Base-by-base conservation (phyloP, 2,329 filamentous ascomycete species). In the Phialophora chinensis region DNA sequence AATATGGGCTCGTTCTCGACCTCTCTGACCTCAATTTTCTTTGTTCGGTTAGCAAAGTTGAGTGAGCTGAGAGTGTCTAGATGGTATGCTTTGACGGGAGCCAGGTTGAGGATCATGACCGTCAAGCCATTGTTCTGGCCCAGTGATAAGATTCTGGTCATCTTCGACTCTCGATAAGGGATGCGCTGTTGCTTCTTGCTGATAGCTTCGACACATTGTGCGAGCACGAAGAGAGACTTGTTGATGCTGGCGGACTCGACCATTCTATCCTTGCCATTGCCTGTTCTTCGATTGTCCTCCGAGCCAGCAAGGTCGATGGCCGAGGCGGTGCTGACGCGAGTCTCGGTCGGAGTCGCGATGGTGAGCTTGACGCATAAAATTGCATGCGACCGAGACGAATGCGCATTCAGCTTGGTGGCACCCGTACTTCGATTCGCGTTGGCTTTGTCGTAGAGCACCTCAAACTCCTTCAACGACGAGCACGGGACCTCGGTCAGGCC, bases 201-300 rank as follows among this genome's bases (percentile, higher is more conserved):
- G 75, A 98, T 98, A 63, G 94, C 94, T 76, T 98, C 94, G 61
- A 98, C 94, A 74, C 94, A 98, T 77, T 97, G 93, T 52, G 92
- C 94, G 57, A 98, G 82, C 20, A 97, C 93, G 74, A 98, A 98
- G 6, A 98, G 84, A 70, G 92, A 96, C 81, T 97, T 98, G 85
- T 98, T 98, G 83, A 98, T 98, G 74, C 92, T 94, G 0, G 94
- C 93, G 47, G 93, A 97, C 79, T 98, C 94, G n/a, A 97, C 87
- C 76, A 98, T 83, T 29, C 94, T 86, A 77, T 97, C 93, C 77
- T 93, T 95, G 73, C 90, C 92, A 77, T 98, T 98, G 60, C 97
- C 94, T 0, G 94, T 98, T 58, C 94, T 85, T 57, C 94, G 87
- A 77, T 98, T 98, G 78, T 98, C 94, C 79, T 98, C 95, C 0